phyloP scores from a whole-genome alignment of 2,329 filamentous ascomycete species.

The Pseudogymnoascus sp. region DNA sequence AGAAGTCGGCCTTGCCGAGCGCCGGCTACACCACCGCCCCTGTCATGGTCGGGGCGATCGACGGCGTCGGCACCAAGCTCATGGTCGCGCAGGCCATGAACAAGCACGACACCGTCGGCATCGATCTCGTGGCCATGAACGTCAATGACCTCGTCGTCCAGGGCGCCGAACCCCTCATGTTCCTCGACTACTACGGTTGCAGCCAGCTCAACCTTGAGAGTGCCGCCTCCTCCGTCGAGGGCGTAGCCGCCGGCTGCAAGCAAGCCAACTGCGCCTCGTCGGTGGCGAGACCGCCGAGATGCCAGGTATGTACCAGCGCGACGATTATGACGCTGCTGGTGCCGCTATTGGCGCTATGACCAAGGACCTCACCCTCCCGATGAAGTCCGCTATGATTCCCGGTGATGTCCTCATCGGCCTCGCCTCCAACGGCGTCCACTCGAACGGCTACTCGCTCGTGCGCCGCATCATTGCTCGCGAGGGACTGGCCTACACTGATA shows the following conservation, averaged over 20 bases:
- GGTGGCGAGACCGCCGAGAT: constrained; percentile 98
- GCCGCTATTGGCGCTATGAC: constrained; percentile 81
- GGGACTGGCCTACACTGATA: constrained; percentile 63
- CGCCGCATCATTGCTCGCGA: constrained; percentile 75
- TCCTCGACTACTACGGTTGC: constrained; percentile 97
- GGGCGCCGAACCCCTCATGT: constrained; percentile 89
- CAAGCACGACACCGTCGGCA: constrained; percentile 90
- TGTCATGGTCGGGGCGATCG: constrained; percentile 86
- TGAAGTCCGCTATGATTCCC: constrained; percentile 64
- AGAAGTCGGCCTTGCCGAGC: constrained; percentile 67
- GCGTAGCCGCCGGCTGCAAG: constrained; percentile 81
- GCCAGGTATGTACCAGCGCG: constrained; percentile 79
- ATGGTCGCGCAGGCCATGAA: constrained; percentile 87
- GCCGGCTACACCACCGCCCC: constrained; percentile 71
- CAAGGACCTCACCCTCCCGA: constrained; percentile 64
- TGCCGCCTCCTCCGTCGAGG: constrained; percentile 80
- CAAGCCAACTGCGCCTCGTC: constrained; percentile 86
- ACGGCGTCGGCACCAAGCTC: constrained; percentile 94
- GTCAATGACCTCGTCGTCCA: constrained; percentile 97
- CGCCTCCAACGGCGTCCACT: constrained; percentile 81
- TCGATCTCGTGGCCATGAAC: constrained; percentile 98
- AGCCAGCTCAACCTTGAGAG: constrained; percentile 73
- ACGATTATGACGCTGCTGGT: constrained; percentile 90
- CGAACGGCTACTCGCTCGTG: constrained; percentile 96
- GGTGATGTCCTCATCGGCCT: constrained; percentile 86